Evolutionary conservation across 1,284 basidiomycete species (phyloP), one percentile per base, ranked within the genome.

Genomic region (Trichosporon ovoides): DNA sequence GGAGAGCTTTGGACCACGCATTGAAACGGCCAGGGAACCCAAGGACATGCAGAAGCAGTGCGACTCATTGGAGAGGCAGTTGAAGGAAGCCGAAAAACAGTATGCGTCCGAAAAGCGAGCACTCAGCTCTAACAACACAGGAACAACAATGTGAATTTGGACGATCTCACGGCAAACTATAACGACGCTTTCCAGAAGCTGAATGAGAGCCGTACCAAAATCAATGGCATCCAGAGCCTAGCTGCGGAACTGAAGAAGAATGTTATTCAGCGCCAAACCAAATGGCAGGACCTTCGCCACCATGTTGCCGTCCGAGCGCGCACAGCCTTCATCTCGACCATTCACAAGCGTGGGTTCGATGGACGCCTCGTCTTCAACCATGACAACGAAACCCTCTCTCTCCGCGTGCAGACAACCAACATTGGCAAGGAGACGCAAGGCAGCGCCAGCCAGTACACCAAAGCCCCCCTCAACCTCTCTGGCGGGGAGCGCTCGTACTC

Each of bases 401-500:
- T 55, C 2, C 58, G 66, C 66, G 59, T 71, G 13, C 69, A 72
- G 53, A 71, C 71, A 12, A 65, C 37, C 37, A 51, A 51, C 16
- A 24, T 40, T 24, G 24, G 38, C 37, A 37, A 48, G 20, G 50
- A 35, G 19, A 52, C 50, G 4, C 50, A 52, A 20, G 50, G 34
- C 7, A 16, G 20, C 18, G 24, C 36, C 9, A 53, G 35, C 18
- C 52, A 37, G 22, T 37, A 34, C 20, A 87, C 89, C 64, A 86
- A 88, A 71, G 80, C 81, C 14, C 77, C 81, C 28, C 87, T 72
- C 80, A 64, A 51, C 84, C 82, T 98, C 36, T 80, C 79, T 1
- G 94, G 94, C 51, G 94, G 95, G 40, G 95, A 98, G 77, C 95
- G 97, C 72, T 95, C 91, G 6, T 99, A 96, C 79, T 90, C 92